These are phyloP conservation scores for Trypanosoma congolense DNA, from an alignment of 208 protist genomes.

Conservation along the genomic window DNA sequence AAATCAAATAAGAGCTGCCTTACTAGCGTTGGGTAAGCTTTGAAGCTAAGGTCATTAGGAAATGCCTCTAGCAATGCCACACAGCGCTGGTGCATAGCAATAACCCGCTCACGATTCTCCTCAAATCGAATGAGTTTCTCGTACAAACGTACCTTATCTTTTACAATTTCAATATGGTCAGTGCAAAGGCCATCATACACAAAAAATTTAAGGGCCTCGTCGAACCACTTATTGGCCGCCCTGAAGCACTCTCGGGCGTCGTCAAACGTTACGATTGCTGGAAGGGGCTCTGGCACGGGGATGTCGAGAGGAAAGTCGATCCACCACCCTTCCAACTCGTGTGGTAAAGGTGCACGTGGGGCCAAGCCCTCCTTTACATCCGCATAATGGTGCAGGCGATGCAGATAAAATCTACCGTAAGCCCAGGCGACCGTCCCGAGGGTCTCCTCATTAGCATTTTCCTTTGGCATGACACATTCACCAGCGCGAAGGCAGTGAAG, in stretches of 20 bases:
- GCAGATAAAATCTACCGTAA: conserved; percentile 70
- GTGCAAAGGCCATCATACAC: conserved; percentile 81
- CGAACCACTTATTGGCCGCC: conserved; percentile 50
- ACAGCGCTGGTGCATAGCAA: conserved; percentile 77
- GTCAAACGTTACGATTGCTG: conserved; percentile 53
- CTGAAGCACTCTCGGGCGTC: conserved; percentile 77
- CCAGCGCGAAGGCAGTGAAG: conserved; percentile 81
- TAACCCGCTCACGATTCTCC: conserved; percentile 38
- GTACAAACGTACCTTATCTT: conserved; percentile 68
- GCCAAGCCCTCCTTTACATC: conserved; percentile 1
- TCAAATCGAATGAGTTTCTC: conserved; percentile 61
- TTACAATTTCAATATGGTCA: conserved; percentile 72
- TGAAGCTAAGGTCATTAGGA: conserved; percentile 79
- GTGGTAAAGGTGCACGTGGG: conserved; percentile 12
- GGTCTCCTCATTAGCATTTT: conserved; percentile 46
- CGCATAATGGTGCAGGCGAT: conserved; percentile 66
- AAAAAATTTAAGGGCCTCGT: conserved; percentile 70
- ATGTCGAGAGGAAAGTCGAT: conserved; percentile 65
- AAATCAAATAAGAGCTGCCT: conserved; percentile 85
- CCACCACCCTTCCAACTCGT: conserved; percentile 47
- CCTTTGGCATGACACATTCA: conserved; percentile 65
- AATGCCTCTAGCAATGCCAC: conserved; percentile 58
- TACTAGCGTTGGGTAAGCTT: conserved; percentile 76
- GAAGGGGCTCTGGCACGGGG: conserved; percentile 23
- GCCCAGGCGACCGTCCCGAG: conserved; percentile 61